Evolutionary conservation across 2,329 filamentous ascomycete species (phyloP).

Genomic region (Chrysoporthe deuterocubensis): DNA sequence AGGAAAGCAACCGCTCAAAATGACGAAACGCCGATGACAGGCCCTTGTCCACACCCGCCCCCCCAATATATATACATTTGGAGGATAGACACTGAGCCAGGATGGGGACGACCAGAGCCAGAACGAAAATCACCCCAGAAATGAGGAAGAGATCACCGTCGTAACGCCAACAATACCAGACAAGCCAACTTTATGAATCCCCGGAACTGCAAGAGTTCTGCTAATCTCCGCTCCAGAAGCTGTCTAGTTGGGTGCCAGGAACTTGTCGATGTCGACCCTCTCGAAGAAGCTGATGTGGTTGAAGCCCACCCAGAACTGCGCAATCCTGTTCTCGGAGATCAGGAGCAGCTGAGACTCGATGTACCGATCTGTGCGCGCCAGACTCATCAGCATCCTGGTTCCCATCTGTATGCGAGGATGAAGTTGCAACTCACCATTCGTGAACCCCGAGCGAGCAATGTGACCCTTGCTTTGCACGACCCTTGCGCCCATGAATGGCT

Average conservation of each 20-base stretch:
- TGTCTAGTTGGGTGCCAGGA: conserved; percentile 33
- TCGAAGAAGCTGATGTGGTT: conserved; percentile 65
- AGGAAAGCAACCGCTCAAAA: neutral
- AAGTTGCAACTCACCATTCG: conserved; percentile 62
- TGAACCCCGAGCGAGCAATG: conserved; percentile 74
- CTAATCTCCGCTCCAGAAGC: neutral
- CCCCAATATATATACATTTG: too few species aligned
- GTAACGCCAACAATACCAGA: neutral
- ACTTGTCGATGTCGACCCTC: conserved; percentile 61
- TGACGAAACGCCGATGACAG: neutral
- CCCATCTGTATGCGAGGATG: neutral
- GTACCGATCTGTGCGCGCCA: conserved; percentile 64
- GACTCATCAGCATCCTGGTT: conserved; percentile 18
- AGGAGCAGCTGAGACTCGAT: conserved; percentile 78
- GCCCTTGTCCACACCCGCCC: neutral
- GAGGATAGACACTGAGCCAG: neutral
- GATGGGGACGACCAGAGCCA: neutral
- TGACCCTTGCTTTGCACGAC: conserved; percentile 78
- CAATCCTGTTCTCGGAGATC: conserved; percentile 75
- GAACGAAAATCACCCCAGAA: neutral
- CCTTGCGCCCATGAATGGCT: conserved; percentile 72
- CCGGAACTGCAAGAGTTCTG: too few species aligned
- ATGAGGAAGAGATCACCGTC: neutral
- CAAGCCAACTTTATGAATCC: neutral
- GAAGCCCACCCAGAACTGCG: conserved; percentile 77